Base-by-base conservation (phyloP, 2,329 filamentous ascomycete species). In the Elsinoe batatas region DNA sequence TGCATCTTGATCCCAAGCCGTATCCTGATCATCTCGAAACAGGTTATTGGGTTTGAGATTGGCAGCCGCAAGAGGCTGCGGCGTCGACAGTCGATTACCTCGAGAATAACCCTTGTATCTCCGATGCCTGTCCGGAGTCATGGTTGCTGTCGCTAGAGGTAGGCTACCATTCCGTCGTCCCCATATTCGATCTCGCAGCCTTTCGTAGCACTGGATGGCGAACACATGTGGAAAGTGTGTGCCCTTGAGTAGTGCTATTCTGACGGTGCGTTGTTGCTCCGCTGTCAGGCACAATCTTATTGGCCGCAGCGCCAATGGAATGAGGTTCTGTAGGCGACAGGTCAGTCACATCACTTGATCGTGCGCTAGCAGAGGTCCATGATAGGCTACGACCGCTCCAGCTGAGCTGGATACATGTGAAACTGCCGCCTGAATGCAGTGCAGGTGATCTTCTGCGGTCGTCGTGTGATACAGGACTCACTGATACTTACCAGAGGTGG, bases 271-370 rank as follows among this genome's bases (percentile, higher is more conserved):
- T 61, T 91, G 78, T 57, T 78, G 73, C 59, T 84, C 79, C 1
- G 82, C 79, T 5, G 83, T 76, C 50, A 89, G 67, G 60, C 89
- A 76, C 43, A 91, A 75, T 57, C 86, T 79, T 58, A 89, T 75
- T 0, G 88, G 88, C 13, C 87, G 80, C 65, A 91, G 83, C 59
- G 84, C 70, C 56, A 91, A 75, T 6, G 87, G 84, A 43, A 91
- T 74, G 37, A 93, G 78, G 67, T 91, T 93, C 79, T 81, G 59
- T 11, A 38, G n/a, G 44, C 32, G 18, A 26, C 44, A 20, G 10
- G 47, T 51, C 33, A 51, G 47, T 51, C 47, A 51, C 47, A n/a
- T 51, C 22, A n/a, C 18, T n/a, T 11, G 26, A 30, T 37, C 36
- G 32, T 38, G 20, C 10, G 18, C 15, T 18, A 30, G 17, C 20